Evolutionary conservation across 1,139 yeast species (phyloP), one percentile per base, ranked within the genome.

Genomic region (Suhomyces bolitotheri): DNA sequence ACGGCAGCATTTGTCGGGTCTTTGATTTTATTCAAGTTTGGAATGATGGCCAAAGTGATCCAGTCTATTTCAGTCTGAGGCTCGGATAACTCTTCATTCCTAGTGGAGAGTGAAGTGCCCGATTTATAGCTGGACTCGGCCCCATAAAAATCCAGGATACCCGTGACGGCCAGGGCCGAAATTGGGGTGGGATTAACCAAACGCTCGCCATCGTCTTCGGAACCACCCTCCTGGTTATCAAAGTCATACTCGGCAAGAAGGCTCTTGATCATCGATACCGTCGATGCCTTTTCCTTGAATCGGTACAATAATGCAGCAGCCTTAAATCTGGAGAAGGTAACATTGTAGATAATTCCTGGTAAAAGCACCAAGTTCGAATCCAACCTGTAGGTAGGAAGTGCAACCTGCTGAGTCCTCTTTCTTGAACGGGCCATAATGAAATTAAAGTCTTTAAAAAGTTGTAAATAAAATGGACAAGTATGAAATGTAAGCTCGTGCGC

Each of bases 331-430:
- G 72, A 59, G 38, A 78, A 73, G 1, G 78, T 65, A 11, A 79
- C 77, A 41, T 76, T 71, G 54, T 80, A 80, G 19, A 78, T 66
- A 32, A 79, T 72, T 0, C 85, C 85, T 1, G 87, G 86, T 10
- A 80, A 53, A 23, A 78, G 63, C 10, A 80, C 76, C 40, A 78
- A 54, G 45, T 64, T 67, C 28, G 73, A 66, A 49, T 68, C 75
- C 25, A 68, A 56, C 35, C 59, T 60, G 49, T 70, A 70, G 22
- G 66, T 60, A 22, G 76, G 76, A 32, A 71, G 54, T 12, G 60
- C 61, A 34, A 60, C 43, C 43, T 43, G 51, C 31, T 45, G 54
- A 24, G 33, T 16, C 33, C 33, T 36, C 29, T 33, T 33, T 30
- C 34, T 37, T 22, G 26, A 20, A 15, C 34, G 31, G 16, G 35